Conservation (phyloP, 352 stramenopile genomes). For the Peronospora tabacina region DNA sequence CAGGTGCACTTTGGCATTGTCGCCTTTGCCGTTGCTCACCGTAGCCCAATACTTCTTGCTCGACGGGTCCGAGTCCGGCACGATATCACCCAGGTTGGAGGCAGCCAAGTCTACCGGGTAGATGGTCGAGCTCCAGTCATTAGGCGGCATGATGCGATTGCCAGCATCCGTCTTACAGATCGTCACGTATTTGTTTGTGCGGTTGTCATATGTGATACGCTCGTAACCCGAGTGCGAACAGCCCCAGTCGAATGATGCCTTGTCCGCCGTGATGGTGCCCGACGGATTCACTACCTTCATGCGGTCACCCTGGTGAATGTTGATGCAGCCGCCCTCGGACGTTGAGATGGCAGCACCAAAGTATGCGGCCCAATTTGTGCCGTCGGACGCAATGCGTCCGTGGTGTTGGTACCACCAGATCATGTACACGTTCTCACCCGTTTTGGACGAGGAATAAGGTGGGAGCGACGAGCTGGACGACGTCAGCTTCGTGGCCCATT, state of each 20-base stretch:
- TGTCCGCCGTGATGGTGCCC: constrained; percentile 30
- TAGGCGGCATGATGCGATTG: constrained; percentile 59
- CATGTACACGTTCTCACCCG: constrained; percentile 47
- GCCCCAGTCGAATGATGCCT: constrained; percentile 47
- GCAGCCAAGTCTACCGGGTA: constrained; percentile 46
- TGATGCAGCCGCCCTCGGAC: constrained; percentile 50
- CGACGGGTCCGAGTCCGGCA: constrained; percentile 22
- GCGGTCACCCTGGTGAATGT: constrained; percentile 61
- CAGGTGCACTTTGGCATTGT: constrained; percentile 46
- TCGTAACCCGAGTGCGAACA: constrained; percentile 59
- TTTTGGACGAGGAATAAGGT: constrained; percentile 42
- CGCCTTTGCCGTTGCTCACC: constrained; percentile 42
- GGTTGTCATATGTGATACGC: constrained; percentile 47
- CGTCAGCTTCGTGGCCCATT: constrained; percentile 51
- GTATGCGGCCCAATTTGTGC: constrained; percentile 56
- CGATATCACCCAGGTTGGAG: constrained; percentile 46
- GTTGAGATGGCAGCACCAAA: constrained; percentile 51
- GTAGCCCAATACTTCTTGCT: constrained; percentile 56
- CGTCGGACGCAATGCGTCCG: constrained; percentile 48
- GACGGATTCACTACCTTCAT: constrained; percentile 53
- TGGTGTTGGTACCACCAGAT: constrained; percentile 69
- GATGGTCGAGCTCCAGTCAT: constrained; percentile 45
- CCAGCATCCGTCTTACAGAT: constrained; percentile 68
- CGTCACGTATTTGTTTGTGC: constrained; percentile 34
- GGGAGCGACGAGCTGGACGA: constrained; percentile 40